phyloP scores from a whole-genome alignment of 129 eudicot genomes.

The Cynara cardunculus region DNA sequence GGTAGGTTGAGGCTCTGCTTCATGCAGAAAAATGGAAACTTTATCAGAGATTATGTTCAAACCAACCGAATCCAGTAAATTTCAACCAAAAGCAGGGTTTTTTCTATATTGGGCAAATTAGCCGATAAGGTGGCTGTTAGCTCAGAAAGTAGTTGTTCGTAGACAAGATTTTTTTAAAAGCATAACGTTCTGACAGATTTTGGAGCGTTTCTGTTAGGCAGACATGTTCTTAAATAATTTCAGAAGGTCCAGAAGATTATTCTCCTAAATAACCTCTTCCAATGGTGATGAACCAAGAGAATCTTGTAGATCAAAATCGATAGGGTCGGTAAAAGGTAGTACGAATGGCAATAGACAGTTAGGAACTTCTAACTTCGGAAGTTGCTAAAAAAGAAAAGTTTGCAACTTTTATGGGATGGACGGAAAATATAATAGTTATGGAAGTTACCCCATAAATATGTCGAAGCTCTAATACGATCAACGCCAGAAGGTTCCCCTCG shows the following conservation, averaged over 20 bases:
- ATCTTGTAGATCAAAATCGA: too few relatives aligned
- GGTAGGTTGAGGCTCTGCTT: slow-evolving; percentile 27
- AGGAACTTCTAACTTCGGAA: not conserved
- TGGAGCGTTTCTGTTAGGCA: not conserved
- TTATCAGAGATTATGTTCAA: not conserved
- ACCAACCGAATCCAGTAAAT: too few relatives aligned
- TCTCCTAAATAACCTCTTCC: not conserved
- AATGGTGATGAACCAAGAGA: too few relatives aligned
- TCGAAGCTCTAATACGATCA: slow-evolving; percentile 23
- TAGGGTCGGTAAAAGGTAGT: too few relatives aligned
- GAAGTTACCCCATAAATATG: slow-evolving; percentile 31
- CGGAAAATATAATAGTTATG: not conserved
- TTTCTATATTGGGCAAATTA: not conserved
- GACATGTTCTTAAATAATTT: not conserved
- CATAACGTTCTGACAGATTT: not conserved
- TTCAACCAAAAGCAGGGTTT: too few relatives aligned
- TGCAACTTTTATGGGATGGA: too few relatives aligned
- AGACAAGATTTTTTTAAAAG: not conserved
- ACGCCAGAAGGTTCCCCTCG: slow-evolving; percentile 35
- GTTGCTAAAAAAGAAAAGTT: not conserved
- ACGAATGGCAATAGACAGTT: not conserved
- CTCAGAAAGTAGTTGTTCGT: not conserved
- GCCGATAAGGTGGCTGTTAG: not conserved
- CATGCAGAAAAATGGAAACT: slow-evolving; percentile 10
- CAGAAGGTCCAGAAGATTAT: not conserved